Evolutionary conservation across 1,139 yeast genomes (phyloP), one percentile per base, ranked within the genome.

Genomic region (Scheffersomyces insectosa): DNA sequence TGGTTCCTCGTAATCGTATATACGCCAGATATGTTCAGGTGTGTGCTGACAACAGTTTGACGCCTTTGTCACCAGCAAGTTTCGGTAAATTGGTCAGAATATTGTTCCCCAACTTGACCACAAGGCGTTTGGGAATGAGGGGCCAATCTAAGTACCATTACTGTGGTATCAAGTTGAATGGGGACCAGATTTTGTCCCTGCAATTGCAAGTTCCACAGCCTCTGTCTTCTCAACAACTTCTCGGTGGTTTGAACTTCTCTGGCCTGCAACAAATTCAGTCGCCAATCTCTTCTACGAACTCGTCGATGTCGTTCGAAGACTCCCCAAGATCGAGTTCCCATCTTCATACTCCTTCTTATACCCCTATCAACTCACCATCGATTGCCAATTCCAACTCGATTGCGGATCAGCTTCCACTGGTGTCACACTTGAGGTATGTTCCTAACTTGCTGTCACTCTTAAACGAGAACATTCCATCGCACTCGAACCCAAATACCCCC

Each of bases 111-210:
- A 75, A 74, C 44, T 71, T 89, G 50, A 84, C 88, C 28, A 88
- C 96, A 0, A 77, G 97, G 53, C 75, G 98, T 48, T 70, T 90
- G 46, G 98, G 97, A 10, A 84, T 85, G 66, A 74, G 97, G 42
- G 97, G 97, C 7, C 91, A 87, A 58, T 84, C 93, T 15, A 88
- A 88, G 57, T 90, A 91, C 62, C 96, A 90, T 60, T 91, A 90
- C 61, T 88, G 96, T 66, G 97, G 97, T 1, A 73, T 90, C 41
- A 79, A 77, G 53, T 63, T 90, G 42, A 66, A 79, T 14, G 86
- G 80, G 8, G 87, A 81, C 39, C 70, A 59, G 35, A 57, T 56
- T 42, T 44, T 42, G 42, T 48, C 44, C 27, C 47, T 40, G 35
- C 43, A 41, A 33, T 48, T 33, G 13, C 47, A 42, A 8, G 40